phyloP scores from a whole-genome alignment of 495 filamentous ascomycete genomes.

The Massariosphaeria phaeospora region DNA sequence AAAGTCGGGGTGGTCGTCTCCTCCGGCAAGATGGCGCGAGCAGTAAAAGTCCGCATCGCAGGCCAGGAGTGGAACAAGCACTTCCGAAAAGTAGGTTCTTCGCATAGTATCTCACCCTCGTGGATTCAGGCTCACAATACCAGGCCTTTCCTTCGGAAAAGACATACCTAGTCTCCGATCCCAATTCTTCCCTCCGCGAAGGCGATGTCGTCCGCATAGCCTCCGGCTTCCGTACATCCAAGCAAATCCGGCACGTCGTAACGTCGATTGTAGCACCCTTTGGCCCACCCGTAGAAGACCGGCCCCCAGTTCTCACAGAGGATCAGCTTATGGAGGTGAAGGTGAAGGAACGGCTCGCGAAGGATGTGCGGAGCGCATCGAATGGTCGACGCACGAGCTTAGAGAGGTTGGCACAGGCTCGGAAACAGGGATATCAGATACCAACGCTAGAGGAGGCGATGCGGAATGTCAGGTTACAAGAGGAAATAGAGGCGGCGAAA shows the following conservation, averaged over 20 bases:
- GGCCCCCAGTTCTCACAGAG: slow-evolving; percentile 60
- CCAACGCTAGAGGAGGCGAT: slow-evolving; percentile 34
- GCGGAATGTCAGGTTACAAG: slow-evolving; percentile 14
- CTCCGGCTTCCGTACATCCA: slow-evolving; percentile 58
- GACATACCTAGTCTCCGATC: slow-evolving; percentile 65
- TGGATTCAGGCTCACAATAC: background rate
- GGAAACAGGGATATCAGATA: slow-evolving; percentile 30
- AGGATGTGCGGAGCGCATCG: slow-evolving; percentile 34
- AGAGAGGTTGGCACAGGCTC: slow-evolving; percentile 29
- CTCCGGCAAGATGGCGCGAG: slow-evolving; percentile 64
- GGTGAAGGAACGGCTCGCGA: slow-evolving; percentile 41
- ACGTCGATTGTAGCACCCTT: slow-evolving; percentile 72
- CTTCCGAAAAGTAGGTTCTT: slow-evolving; percentile 38
- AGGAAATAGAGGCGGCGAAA: slow-evolving; percentile 31
- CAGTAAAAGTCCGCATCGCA: slow-evolving; percentile 63
- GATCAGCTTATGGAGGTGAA: slow-evolving; percentile 54
- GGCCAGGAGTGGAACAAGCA: slow-evolving; percentile 56
- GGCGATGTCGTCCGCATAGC: slow-evolving; percentile 80
- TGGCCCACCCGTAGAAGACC: slow-evolving; percentile 54
- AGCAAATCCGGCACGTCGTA: slow-evolving; percentile 69
- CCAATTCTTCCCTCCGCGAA: slow-evolving; percentile 61
- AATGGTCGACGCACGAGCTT: slow-evolving; percentile 13
- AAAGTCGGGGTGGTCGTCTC: slow-evolving; percentile 59
- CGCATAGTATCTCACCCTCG: background rate
- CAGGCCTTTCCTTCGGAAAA: slow-evolving; percentile 42